Conservation (phyloP, 257 asterid species). For the Schizonepeta tenuifolia region DNA sequence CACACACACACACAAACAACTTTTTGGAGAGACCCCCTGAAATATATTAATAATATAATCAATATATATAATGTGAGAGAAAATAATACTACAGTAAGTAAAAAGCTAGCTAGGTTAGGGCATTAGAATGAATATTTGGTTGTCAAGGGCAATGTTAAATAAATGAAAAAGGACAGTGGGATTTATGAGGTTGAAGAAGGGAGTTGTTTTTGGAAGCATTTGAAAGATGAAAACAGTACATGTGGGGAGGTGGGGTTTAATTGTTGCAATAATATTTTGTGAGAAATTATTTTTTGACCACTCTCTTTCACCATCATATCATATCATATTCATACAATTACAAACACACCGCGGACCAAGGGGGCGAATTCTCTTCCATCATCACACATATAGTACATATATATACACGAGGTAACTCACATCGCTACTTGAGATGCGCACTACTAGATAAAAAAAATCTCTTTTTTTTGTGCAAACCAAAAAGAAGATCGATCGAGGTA, state of each 20-base stretch:
- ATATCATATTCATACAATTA: no score
- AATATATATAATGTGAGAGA: not conserved
- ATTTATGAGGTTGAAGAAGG: constrained; percentile 28
- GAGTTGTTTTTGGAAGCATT: constrained; percentile 42
- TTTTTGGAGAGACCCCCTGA: constrained; percentile 21
- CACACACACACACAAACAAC: not conserved
- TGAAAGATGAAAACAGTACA: constrained; percentile 32
- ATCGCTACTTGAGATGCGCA: no score
- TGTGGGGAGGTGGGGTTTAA: constrained; percentile 24
- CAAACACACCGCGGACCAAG: constrained; percentile 48
- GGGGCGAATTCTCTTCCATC: no score
- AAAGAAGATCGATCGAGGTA: no score
- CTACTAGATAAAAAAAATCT: no score
- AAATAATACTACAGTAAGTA: not conserved
- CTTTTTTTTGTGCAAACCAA: no score
- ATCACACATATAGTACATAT: no score
- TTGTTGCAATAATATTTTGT: constrained; percentile 42
- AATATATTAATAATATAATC: not conserved
- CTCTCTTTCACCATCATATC: constrained; percentile 43
- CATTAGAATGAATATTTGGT: constrained; percentile 2
- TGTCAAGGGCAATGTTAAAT: constrained; percentile 17
- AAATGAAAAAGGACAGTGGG: constrained; percentile 37
- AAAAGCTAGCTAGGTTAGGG: constrained; percentile 31
- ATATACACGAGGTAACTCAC: no score
- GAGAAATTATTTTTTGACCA: constrained; percentile 39